Evolutionary conservation across 148 eudicot species (phyloP), one percentile per base, ranked within the genome.

Genomic region (Hydrangea macrophylla): DNA sequence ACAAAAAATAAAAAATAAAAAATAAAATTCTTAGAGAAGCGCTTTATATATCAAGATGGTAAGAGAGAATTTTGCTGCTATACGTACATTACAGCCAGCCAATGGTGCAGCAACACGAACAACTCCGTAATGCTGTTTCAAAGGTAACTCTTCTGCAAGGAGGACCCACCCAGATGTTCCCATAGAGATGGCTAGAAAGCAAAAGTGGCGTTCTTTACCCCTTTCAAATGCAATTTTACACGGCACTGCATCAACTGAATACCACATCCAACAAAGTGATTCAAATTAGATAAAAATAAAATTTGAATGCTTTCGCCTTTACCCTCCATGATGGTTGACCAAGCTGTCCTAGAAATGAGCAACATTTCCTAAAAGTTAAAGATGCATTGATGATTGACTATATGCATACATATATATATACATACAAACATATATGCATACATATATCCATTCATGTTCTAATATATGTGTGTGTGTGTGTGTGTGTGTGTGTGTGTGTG

Each of bases 211-310:
- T 68, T 94, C 99, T 76, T 85, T 90, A 57, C 99, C 99, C 78
- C 90, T 88, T 80, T 88, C 99, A 75, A 94, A 94, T 54, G 99
- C 91, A 78, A 94, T 94, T 84, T 90, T 85, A 85, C 99, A 94
- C 37, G 96, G 93, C 73, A 94, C 81, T 58, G 97, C 91, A 88
- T 90, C 96, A 65, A 73, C 99, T 94, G 85, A 76, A 84, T 27
- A 26, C 7, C 48, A 37, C 69, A 69, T 51, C 53, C 35, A 65
- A 27, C 20, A 54, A 1, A 48, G 4, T 8, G 27, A 61, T n/a
- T n/a, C n/a, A n/a, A n/a, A n/a, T n/a, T 9, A 13, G 24, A 50
- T 1, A 27, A 9, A 2, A 48, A 48, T 40, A 70, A 15, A 70
- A 18, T 20, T n/a, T 32, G 13, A 61, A 22, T 61, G 28, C 53